These are phyloP conservation scores for Nicotiana attenuata DNA, from an alignment of 257 asterid species.

Conservation along the genomic window DNA sequence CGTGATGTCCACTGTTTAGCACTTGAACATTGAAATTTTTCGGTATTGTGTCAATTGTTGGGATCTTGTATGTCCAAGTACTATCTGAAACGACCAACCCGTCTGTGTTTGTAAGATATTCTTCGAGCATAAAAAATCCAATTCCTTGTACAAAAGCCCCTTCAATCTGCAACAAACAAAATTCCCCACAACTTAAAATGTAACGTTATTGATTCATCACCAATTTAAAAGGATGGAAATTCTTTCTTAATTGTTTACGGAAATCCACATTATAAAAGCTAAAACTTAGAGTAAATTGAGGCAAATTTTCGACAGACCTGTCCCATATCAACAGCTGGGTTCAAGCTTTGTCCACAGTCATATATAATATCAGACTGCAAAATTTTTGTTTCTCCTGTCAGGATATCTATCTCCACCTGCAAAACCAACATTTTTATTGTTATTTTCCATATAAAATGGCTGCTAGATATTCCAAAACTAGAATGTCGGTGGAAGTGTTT, in stretches of 20 bases:
- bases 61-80: conserved; percentile 84
- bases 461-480: neutral
- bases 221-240: too few relatives aligned
- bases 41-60: conserved; percentile 73
- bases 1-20: conserved; percentile 58
- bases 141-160: conserved; percentile 90
- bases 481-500: neutral
- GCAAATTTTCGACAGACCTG: conserved; percentile 36
- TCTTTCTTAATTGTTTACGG: neutral
- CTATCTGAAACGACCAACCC: conserved; percentile 55
- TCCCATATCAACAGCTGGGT: conserved; percentile 79
- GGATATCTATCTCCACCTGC: conserved; percentile 65
- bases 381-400: conserved; percentile 58
- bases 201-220: neutral
- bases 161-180: conserved; percentile 49
- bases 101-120: conserved; percentile 45
- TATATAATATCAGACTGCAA: conserved; percentile 55
- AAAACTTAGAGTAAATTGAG: neutral
- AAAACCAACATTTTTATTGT: neutral
- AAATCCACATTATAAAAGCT: neutral
- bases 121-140: conserved; percentile 88
- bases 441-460: neutral
- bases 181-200: neutral
- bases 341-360: conserved; percentile 85
- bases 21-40: conserved; percentile 53